Conservation (phyloP, 495 filamentous ascomycete species). For the Glutinoglossum americanum region DNA sequence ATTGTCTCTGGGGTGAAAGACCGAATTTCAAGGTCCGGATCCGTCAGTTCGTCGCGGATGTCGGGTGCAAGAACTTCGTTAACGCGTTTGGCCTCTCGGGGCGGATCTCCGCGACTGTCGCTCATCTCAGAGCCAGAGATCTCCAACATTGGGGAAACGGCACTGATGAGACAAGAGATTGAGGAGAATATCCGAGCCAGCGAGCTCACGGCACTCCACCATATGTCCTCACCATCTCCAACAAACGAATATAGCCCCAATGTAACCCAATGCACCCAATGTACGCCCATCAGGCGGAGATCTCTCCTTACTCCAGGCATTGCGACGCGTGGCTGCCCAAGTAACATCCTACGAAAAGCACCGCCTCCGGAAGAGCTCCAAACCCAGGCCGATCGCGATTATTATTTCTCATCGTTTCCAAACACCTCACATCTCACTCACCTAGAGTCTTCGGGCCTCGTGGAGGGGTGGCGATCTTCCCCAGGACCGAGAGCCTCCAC, state of each 20-base stretch:
- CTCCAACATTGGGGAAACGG: not conserved
- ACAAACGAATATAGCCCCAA: not conserved
- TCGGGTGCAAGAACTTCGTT: constrained; percentile 1
- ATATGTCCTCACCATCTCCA: not conserved
- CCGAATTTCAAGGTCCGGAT: constrained; percentile 2
- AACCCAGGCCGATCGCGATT: not conserved
- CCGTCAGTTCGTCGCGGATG: not conserved
- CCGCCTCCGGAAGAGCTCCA: not conserved
- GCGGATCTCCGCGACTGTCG: constrained; percentile 1
- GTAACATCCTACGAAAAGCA: constrained; percentile 1
- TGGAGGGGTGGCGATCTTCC: not conserved
- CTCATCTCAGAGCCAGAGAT: not conserved
- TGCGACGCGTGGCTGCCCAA: constrained; percentile 1
- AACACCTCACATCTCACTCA: not conserved
- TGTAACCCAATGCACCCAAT: not conserved
- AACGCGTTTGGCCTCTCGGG: constrained; percentile 1
- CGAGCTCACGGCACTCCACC: not conserved
- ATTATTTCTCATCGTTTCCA: not conserved
- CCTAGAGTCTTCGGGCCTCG: not conserved
- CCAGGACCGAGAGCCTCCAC: constrained; percentile 1
- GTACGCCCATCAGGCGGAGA: not conserved
- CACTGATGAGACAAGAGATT: not conserved
- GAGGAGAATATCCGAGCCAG: not conserved
- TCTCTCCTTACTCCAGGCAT: constrained; percentile 6
- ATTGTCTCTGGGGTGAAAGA: not conserved